Evolutionary conservation across 148 eudicot genomes (phyloP).

Genomic region (Rhododendron simsii): DNA sequence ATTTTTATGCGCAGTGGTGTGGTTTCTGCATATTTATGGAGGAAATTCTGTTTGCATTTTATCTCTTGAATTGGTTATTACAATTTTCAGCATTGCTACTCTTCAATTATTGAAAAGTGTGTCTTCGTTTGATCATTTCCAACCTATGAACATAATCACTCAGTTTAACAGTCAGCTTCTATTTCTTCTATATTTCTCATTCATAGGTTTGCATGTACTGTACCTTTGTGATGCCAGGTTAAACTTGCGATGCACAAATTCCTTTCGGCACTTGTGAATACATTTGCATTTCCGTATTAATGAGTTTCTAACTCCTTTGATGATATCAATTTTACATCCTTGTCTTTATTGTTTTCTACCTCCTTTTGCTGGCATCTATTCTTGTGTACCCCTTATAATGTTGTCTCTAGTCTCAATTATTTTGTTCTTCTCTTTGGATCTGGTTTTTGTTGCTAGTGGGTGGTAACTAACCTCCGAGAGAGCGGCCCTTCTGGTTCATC

Average conservation of each 20-base stretch:
- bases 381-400: not conserved
- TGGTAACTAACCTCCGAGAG: conserved; percentile 70
- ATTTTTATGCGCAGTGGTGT: not conserved
- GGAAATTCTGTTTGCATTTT: not conserved
- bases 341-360: not conserved
- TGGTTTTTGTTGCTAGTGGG: conserved; percentile 59
- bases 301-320: not conserved
- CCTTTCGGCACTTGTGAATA: not conserved
- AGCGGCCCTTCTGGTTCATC: conserved; percentile 37
- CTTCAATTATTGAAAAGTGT: not conserved
- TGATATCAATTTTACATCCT: not conserved
- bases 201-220: not conserved
- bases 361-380: not conserved
- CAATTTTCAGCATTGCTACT: not conserved
- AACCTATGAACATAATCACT: not conserved
- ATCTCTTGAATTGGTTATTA: not conserved
- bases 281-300: not conserved
- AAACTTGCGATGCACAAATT: not conserved
- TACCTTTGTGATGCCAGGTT: not conserved
- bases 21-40: not conserved
- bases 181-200: not conserved
- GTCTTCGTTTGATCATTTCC: not conserved
- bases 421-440: not conserved
- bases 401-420: not conserved
- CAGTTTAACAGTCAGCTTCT: not conserved